Base-by-base conservation (phyloP, 2,329 filamentous ascomycete species). In the Periconia sp. region DNA sequence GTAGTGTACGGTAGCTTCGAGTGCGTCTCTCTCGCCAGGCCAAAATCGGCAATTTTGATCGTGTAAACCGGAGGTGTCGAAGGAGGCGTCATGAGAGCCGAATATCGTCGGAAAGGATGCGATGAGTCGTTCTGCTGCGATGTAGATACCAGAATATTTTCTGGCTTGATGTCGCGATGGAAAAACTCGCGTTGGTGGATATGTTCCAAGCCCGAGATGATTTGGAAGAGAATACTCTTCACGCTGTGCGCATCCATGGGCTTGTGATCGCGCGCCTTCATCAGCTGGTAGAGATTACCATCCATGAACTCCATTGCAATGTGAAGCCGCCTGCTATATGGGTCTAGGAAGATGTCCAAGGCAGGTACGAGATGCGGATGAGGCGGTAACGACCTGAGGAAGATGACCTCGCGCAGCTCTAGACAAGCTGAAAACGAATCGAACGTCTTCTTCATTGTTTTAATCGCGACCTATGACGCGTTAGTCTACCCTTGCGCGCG, bases 271-370 rank as follows among this genome's bases (percentile, higher is more conserved):
- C 94, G 85, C 38, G 94, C 87, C 77, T 99, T 99, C 94, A 99
- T 99, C 52, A 99, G 76, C 72, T 99, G 94, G 72, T 99, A 99
- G 1, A 99, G 80, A 71, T 99, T 99, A 36, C 94, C 94, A 69
- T 99, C 94, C 94, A 99, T 99, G 73, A 95, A 96, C 75, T 99
- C 94, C 94, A 99, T 99, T 65, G 84, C 86, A 57, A 99, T 99
- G 73, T 99, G 94, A 31, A 99, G 84, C 74, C 96, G 96, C 76
- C 92, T 95, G 74, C 83, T 96, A 69, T 90, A 88, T 0, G 94
- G 94, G 65, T 99, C 94, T 62, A 99, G 84, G 73, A 99, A 99
- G 65, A 99, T 99, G 73, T 99, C 94, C 55, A 97, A 82, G 4
- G 94, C 92, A 24, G 94, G 94, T n/a, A 99, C 94, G 23, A 99